phyloP scores from a whole-genome alignment of 2,329 filamentous ascomycete genomes.

The Penicillium sumatraense region DNA sequence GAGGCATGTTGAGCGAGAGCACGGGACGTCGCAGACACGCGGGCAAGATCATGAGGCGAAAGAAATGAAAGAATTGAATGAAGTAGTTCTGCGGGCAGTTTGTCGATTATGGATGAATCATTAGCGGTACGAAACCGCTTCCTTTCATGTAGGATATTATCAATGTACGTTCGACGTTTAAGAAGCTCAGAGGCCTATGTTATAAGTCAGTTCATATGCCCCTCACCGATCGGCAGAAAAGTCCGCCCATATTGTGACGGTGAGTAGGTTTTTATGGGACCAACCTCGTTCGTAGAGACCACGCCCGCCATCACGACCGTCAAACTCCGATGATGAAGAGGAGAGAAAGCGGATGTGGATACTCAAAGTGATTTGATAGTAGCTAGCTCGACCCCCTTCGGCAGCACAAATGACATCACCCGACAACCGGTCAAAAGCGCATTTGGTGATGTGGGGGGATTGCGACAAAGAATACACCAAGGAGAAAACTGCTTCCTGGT shows the following conservation, averaged over 20 bases:
- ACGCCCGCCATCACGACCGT: slow-evolving; percentile 8
- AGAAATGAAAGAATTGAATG: slow-evolving; percentile 72
- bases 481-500: not conserved
- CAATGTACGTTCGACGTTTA: slow-evolving; percentile 7
- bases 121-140: not conserved
- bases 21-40: slow-evolving; percentile 65
- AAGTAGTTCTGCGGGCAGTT: slow-evolving; percentile 75
- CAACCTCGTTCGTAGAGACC: slow-evolving; percentile 1
- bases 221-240: not conserved
- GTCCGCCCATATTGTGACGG: not conserved
- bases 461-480: not conserved
- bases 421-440: not conserved
- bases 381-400: slow-evolving; percentile 11
- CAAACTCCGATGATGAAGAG: not conserved
- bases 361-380: too few relatives aligned
- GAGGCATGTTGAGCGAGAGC: slow-evolving; percentile 62
- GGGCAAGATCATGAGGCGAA: slow-evolving; percentile 65
- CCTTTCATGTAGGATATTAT: slow-evolving; percentile 15
- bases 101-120: slow-evolving; percentile 29
- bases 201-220: not conserved
- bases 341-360: not conserved
- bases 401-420: slow-evolving; percentile 26
- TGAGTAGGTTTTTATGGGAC: not conserved
- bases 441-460: not conserved
- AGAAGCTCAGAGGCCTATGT: slow-evolving; percentile 2